These are phyloP conservation scores for Penicillium sclerotigenum DNA, from an alignment of 2,329 filamentous ascomycete species.

Conservation along the genomic window DNA sequence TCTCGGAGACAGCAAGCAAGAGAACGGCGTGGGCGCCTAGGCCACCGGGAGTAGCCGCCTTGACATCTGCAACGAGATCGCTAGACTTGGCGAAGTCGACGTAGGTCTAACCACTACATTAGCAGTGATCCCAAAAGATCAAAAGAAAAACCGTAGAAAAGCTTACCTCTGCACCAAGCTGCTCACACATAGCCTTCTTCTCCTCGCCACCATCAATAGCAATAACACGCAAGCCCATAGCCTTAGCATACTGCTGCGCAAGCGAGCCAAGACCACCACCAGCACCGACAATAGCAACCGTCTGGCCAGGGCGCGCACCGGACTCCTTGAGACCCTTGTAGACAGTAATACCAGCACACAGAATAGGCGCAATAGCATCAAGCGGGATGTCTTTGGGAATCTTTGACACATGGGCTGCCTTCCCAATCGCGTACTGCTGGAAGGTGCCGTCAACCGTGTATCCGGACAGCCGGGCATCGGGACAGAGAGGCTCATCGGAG, in stretches of 20 bases:
- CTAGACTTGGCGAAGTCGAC: conserved; percentile 76
- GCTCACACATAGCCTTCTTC: conserved; percentile 65
- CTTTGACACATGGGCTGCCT: conserved; percentile 78
- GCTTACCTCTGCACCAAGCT: conserved; percentile 61
- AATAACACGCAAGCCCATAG: conserved; percentile 79
- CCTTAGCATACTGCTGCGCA: conserved; percentile 82
- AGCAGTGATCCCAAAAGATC: neutral
- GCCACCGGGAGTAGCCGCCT: conserved; percentile 73
- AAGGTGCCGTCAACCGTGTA: conserved; percentile 93
- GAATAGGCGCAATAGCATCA: conserved; percentile 72
- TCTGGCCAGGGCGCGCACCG: conserved; percentile 68
- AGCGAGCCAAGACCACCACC: conserved; percentile 78
- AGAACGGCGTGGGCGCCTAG: conserved; percentile 84
- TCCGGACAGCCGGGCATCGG: conserved; percentile 71
- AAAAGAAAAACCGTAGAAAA: neutral
- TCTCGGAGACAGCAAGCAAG: conserved; percentile 80
- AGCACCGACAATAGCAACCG: conserved; percentile 79
- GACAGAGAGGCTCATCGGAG: conserved; percentile 78
- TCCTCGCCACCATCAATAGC: conserved; percentile 81
- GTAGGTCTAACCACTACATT: conserved; percentile 49
- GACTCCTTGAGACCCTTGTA: conserved; percentile 93
- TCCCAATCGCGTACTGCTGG: conserved; percentile 87
- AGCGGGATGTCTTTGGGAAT: conserved; percentile 75
- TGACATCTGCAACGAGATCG: conserved; percentile 80
- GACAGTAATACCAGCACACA: conserved; percentile 83